Evolutionary conservation across 768 basidiomycete genomes (phyloP).

Genomic region (Ramaria rubella): DNA sequence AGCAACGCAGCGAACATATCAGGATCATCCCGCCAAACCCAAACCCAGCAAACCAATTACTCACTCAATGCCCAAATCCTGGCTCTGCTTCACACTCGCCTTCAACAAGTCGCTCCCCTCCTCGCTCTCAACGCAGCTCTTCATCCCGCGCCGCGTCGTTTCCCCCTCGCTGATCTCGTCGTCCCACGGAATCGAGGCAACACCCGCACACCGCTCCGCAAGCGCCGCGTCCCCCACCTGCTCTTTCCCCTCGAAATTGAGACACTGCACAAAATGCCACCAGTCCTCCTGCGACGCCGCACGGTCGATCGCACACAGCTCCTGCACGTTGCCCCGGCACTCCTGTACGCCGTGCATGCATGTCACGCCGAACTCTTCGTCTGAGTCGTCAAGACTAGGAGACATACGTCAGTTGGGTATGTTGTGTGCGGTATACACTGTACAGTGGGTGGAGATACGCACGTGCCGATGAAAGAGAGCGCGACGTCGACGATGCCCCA

Average conservation of each 20-base stretch:
- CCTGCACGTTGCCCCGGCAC: constrained; percentile 84
- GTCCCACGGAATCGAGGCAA: constrained; percentile 65
- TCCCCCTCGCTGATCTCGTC: constrained; percentile 41
- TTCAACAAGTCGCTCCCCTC: constrained; percentile 63
- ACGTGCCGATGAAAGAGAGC: constrained; percentile 72
- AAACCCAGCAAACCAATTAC: constrained; percentile 14
- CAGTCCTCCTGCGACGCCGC: constrained; percentile 42
- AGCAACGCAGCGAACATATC: too few relatives aligned
- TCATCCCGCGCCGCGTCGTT: constrained; percentile 45
- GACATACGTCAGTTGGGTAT: not conserved
- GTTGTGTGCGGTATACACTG: not conserved
- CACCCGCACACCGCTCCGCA: constrained; percentile 58
- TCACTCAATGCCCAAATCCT: constrained; percentile 51
- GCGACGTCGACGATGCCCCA: constrained; percentile 59
- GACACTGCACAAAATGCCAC: constrained; percentile 82
- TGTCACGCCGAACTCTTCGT: constrained; percentile 66
- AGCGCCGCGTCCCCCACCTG: constrained; percentile 60
- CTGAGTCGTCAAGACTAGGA: constrained; percentile 52
- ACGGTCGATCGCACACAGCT: constrained; percentile 72
- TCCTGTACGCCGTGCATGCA: constrained; percentile 80
- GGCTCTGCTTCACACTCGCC: constrained; percentile 45
- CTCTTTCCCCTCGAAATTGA: constrained; percentile 54
- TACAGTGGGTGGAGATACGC: constrained; percentile 24
- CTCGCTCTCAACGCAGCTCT: constrained; percentile 53
- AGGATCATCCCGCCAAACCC: constrained; percentile 1